A percentile compares a stretch with the other conserved stretches of the same genome.
Evolutionary conservation across 2,329 filamentous ascomycete species (phyloP).

Genomic region (Aspergillus neotritici): DNA sequence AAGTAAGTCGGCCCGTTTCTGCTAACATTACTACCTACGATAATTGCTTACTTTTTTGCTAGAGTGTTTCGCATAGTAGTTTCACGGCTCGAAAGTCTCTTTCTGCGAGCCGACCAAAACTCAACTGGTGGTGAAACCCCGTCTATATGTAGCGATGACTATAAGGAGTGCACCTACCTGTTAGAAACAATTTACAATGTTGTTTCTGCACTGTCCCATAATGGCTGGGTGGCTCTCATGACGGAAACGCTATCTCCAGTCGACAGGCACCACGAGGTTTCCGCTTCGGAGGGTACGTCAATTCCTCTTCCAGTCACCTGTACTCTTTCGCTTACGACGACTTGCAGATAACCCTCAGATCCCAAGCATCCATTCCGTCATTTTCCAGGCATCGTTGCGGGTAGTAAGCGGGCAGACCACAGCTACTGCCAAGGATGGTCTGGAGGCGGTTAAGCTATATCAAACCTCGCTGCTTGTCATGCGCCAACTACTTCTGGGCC

Average conservation of each 20-base stretch:
- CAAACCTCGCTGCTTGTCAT: conserved; percentile 64
- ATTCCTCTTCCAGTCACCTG: background rate
- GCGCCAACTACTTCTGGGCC: conserved; percentile 40
- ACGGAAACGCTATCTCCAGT: conserved; percentile 52
- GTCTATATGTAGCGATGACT: conserved; percentile 53
- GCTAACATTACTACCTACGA: background rate
- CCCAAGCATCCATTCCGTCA: conserved; percentile 29
- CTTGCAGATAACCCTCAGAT: conserved; percentile 21
- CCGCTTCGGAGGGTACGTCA: conserved; percentile 46
- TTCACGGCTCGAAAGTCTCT: conserved; percentile 30
- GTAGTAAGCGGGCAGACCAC: conserved; percentile 22
- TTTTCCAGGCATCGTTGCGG: conserved; percentile 28
- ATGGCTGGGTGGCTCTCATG: conserved; percentile 65
- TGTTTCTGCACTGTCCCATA: conserved; percentile 61
- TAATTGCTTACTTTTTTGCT: conserved; percentile 2
- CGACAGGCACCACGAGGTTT: conserved; percentile 42
- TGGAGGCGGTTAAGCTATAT: conserved; percentile 61
- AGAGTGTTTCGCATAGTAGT: conserved; percentile 36
- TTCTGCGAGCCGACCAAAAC: conserved; percentile 18
- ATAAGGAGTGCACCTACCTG: conserved; percentile 73
- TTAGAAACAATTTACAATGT: conserved; percentile 69
- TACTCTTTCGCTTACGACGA: conserved; percentile 1
- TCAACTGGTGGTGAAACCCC: conserved; percentile 37
- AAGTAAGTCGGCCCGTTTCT: conserved; percentile 33
- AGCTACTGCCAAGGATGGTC: conserved; percentile 29